Evolutionary conservation across 2,329 filamentous ascomycete species (phyloP).

Genomic region (Penicillium brasilianum): DNA sequence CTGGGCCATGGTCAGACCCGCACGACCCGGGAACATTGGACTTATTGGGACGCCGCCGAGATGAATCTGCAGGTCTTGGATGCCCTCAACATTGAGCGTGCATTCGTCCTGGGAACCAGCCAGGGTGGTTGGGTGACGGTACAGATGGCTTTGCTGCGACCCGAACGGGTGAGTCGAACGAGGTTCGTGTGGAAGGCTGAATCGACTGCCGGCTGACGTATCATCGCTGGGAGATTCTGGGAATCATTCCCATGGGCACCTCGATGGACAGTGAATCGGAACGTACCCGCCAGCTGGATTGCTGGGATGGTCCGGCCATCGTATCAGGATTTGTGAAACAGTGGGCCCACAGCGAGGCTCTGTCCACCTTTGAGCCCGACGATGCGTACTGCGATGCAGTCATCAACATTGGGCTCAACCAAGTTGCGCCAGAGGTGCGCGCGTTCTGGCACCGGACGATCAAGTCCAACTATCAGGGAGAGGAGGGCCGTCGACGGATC

Average conservation of each 20-base stretch:
- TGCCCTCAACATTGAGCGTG: slow-evolving; percentile 50
- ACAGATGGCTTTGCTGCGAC: slow-evolving; percentile 58
- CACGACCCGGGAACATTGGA: slow-evolving; percentile 53
- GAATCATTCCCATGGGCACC: slow-evolving; percentile 59
- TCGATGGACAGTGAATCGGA: slow-evolving; percentile 58
- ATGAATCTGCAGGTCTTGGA: slow-evolving; percentile 63
- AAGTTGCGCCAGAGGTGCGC: slow-evolving; percentile 42
- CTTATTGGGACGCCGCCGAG: slow-evolving; percentile 61
- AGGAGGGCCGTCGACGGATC: slow-evolving; percentile 54
- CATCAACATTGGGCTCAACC: slow-evolving; percentile 54
- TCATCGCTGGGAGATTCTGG: slow-evolving; percentile 48
- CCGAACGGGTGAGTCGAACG: slow-evolving; percentile 48
- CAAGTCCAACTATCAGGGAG: slow-evolving; percentile 54
- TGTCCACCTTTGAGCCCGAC: slow-evolving; percentile 50
- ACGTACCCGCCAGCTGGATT: slow-evolving; percentile 50
- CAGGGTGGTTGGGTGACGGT: slow-evolving; percentile 61
- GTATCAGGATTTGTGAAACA: slow-evolving; percentile 44
- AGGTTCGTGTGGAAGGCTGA: too few relatives aligned
- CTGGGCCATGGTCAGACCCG: slow-evolving; percentile 59
- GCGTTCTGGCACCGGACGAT: slow-evolving; percentile 54
- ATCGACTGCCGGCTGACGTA: not conserved
- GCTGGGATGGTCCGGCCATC: slow-evolving; percentile 53
- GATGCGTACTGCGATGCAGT: slow-evolving; percentile 53
- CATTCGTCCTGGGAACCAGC: slow-evolving; percentile 57
- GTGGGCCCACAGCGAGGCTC: slow-evolving; percentile 47